Evolutionary conservation across 2,329 filamentous ascomycete species (phyloP), one percentile per base, ranked within the genome.

Genomic region (Exserohilum turcica): DNA sequence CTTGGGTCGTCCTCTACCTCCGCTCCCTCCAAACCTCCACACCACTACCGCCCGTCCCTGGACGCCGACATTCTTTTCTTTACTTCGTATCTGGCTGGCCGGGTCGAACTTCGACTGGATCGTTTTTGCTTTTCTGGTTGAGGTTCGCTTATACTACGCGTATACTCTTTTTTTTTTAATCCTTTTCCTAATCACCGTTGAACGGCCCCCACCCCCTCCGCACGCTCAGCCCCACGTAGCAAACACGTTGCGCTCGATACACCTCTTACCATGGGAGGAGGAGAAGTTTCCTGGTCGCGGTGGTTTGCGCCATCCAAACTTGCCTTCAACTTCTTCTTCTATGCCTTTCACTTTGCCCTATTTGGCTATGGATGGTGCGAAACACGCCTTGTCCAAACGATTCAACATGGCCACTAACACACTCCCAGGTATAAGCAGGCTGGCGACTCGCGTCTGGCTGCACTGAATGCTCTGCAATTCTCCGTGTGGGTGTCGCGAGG

Each of bases 401-500:
- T 45, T 13, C 12, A 16, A 21, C 35, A 35, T 37, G 18, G 18
- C 33, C 49, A 24, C 7, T 64, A 54, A 55, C 64, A 27, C 28
- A 1, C 27, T 1, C n/a, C 21, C 48, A 96, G 92, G 91, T 90
- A 81, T 68, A 88, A 94, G 67, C 94, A 99, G 80, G 81, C 76
- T 29, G 64, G 72, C 5, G 89, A 96, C 69, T 57, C 72, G 8
- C 84, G 85, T 52, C 81, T 99, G 24, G 87, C 88, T 5, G 84
- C 84, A 36, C 82, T 99, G 40, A 99, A 99, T 76, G 84, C 79
- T 0, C 84, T 99, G 43, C 82, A 82, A 48, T 97, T 84, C 77
- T 97, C 93, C 3, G 94, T 99, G 50, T 99, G 93, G 93, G 85
- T 97, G 54, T 97, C 94, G 24, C 86, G 94, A 81, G 94, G 93